Evolutionary conservation across 2,329 filamentous ascomycete species (phyloP).

Genomic region (Diaporthe aspalathi): DNA sequence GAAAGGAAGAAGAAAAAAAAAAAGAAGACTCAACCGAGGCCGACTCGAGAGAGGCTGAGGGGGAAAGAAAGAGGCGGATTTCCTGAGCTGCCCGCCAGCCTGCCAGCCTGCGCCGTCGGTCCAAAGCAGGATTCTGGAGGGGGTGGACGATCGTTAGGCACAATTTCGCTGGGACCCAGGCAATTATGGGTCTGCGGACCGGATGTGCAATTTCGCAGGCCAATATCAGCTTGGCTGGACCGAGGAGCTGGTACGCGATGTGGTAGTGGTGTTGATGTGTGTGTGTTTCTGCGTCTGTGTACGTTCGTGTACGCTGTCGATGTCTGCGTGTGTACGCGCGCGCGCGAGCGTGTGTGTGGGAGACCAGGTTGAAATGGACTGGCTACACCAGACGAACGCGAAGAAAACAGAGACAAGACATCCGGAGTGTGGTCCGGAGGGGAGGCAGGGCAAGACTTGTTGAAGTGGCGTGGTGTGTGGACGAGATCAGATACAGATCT

Average conservation of each 20-base stretch:
- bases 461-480: slow-evolving; percentile 2
- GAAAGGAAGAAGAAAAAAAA: no score
- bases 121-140: slow-evolving; percentile 14
- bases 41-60: slow-evolving; percentile 1
- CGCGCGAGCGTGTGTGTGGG: neutral
- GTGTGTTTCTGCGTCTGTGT: no score
- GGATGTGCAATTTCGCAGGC: slow-evolving; percentile 21
- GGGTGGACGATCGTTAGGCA: slow-evolving; percentile 8
- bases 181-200: slow-evolving; percentile 13
- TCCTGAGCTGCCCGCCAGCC: neutral
- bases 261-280: neutral
- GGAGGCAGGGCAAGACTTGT: slow-evolving; percentile 13
- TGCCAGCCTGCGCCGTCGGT: neutral
- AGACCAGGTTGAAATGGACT: slow-evolving; percentile 6
- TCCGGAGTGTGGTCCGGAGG: neutral
- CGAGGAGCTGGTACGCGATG: neutral
- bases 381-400: neutral
- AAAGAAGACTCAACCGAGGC: neutral
- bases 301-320: no score
- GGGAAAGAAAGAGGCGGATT: slow-evolving; percentile 1
- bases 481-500: slow-evolving; percentile 28
- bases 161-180: slow-evolving; percentile 19
- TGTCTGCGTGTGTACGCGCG: neutral
- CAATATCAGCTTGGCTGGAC: slow-evolving; percentile 24
- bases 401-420: slow-evolving; percentile 15